Percentiles rank a stretch among this genome's conserved stretches.
phyloP scores from a whole-genome alignment of 2,329 filamentous ascomycete species.

The Emmonsia crescens region DNA sequence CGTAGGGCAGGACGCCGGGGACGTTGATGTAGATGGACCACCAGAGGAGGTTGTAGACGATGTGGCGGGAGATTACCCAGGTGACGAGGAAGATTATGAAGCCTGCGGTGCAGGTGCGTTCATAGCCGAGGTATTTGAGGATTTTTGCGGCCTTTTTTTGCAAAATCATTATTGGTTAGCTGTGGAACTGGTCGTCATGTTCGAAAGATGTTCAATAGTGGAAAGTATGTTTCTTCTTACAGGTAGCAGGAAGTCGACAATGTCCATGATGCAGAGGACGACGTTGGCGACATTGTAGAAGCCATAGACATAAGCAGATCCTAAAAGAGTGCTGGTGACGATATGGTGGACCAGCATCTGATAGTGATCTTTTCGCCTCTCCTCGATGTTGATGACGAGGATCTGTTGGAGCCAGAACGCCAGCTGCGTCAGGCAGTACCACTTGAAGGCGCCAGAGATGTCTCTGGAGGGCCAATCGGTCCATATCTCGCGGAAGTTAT shows the following conservation, averaged over 20 bases:
- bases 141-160: conserved; percentile 74
- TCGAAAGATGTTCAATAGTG: background rate
- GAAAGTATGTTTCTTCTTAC: conserved; percentile 47
- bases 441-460: conserved; percentile 64
- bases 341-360: conserved; percentile 96
- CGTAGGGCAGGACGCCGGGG: conserved; percentile 50
- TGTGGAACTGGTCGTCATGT: background rate
- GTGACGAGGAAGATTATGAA: conserved; percentile 78
- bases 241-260: conserved; percentile 78
- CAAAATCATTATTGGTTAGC: conserved; percentile 3
- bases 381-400: conserved; percentile 87
- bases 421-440: conserved; percentile 82
- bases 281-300: conserved; percentile 80
- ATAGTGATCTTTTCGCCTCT: conserved; percentile 84
- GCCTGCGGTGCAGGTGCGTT: conserved; percentile 63
- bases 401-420: conserved; percentile 93
- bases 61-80: conserved; percentile 76
- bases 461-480: conserved; percentile 71
- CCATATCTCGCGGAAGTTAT: conserved; percentile 71
- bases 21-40: conserved; percentile 68
- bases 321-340: conserved; percentile 72
- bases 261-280: conserved; percentile 85
- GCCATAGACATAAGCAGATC: conserved; percentile 74
- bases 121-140: conserved; percentile 76
- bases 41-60: conserved; percentile 67